These are phyloP conservation scores for Diaporthe nobilis DNA, from an alignment of 2,329 filamentous ascomycete genomes.

Conservation along the genomic window DNA sequence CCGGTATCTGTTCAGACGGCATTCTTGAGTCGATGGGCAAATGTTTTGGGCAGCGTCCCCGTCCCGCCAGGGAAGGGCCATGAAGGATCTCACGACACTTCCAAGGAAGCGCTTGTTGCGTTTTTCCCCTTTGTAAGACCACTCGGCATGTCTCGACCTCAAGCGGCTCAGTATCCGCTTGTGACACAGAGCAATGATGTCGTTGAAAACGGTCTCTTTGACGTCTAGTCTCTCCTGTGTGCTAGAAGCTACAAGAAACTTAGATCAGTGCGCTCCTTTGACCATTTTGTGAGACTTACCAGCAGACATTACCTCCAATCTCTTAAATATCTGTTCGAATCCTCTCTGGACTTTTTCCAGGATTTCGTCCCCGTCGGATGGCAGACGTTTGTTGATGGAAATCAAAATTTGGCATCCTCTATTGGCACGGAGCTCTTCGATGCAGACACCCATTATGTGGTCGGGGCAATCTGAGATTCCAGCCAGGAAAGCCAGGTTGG, in stretches of 20 bases:
- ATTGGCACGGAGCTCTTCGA: conserved; percentile 16
- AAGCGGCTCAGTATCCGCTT: conserved; percentile 27
- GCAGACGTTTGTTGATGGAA: conserved; percentile 25
- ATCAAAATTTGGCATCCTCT: conserved; percentile 23
- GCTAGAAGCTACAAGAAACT: neutral
- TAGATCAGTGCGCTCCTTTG: neutral
- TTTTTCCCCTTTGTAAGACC: neutral
- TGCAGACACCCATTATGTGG: conserved; percentile 33
- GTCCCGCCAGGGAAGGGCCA: neutral
- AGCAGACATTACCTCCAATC: neutral
- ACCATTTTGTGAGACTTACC: neutral
- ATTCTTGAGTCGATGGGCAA: neutral
- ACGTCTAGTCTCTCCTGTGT: neutral
- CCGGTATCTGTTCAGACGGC: neutral
- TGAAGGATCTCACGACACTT: conserved; percentile 11
- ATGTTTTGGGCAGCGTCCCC: too few relatives aligned
- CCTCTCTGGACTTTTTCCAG: conserved; percentile 13
- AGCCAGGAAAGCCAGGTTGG: conserved; percentile 35
- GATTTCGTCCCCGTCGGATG: neutral
- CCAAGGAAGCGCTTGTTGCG: conserved; percentile 14
- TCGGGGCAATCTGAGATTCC: conserved; percentile 2
- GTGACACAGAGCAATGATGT: conserved; percentile 33
- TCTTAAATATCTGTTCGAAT: conserved; percentile 29
- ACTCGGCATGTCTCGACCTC: neutral
- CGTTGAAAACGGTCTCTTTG: conserved; percentile 14